These are phyloP conservation scores for Hypoxylon lienhwacheense DNA, from an alignment of 495 filamentous ascomycete genomes.

Conservation along the genomic window DNA sequence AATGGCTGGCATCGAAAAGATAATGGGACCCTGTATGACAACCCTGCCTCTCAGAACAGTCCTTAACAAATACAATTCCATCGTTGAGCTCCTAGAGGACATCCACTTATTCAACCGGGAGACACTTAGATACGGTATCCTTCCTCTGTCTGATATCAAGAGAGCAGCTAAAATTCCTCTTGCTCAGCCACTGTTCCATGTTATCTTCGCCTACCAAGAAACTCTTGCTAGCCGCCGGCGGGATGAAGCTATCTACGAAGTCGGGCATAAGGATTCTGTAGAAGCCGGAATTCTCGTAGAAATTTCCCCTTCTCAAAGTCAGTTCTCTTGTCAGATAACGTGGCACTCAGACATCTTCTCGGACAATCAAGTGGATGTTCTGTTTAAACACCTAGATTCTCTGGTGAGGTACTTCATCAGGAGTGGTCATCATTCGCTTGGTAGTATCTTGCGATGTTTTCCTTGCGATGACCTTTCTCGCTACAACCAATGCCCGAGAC, in stretches of 20 bases:
- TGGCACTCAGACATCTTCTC: slow-evolving; percentile 44
- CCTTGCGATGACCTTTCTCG: slow-evolving; percentile 54
- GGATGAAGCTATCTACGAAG: slow-evolving; percentile 44
- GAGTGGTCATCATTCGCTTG: slow-evolving; percentile 40
- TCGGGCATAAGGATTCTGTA: slow-evolving; percentile 63
- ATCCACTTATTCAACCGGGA: slow-evolving; percentile 63
- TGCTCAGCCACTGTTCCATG: slow-evolving; percentile 62
- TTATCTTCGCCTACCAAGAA: slow-evolving; percentile 78
- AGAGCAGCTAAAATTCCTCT: slow-evolving; percentile 53
- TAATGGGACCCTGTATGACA: slow-evolving; percentile 72
- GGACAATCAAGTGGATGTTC: slow-evolving; percentile 49
- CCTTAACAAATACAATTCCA: slow-evolving; percentile 47
- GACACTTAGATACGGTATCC: slow-evolving; percentile 57
- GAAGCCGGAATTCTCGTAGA: slow-evolving; percentile 76
- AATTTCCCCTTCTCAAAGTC: slow-evolving; percentile 59
- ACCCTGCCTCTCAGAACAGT: slow-evolving; percentile 68
- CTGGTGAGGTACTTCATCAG: slow-evolving; percentile 46
- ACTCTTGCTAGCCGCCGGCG: slow-evolving; percentile 50
- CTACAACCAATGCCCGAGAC: slow-evolving; percentile 46
- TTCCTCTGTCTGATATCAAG: slow-evolving; percentile 70
- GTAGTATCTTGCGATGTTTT: slow-evolving; percentile 39
- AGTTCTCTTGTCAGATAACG: slow-evolving; percentile 61
- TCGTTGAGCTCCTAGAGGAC: slow-evolving; percentile 59
- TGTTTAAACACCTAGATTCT: slow-evolving; percentile 47
- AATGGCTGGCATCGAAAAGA: slow-evolving; percentile 64